These are phyloP conservation scores for Pyracantha coccinea DNA, from an alignment of 331 rosid genomes.

Conservation along the genomic window DNA sequence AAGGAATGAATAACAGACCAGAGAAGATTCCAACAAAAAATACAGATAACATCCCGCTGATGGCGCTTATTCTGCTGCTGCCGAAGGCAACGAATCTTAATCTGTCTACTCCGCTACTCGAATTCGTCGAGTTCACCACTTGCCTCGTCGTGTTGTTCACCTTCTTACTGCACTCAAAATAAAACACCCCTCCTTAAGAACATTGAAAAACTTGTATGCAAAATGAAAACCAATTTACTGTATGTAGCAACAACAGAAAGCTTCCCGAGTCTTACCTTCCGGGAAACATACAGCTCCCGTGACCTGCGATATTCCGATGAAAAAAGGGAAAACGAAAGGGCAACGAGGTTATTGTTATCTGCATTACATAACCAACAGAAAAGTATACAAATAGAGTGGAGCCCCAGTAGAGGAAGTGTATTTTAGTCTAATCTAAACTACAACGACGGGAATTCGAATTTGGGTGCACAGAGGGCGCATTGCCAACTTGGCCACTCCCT, in stretches of 20 bases:
- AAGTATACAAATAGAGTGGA: constrained; percentile 29
- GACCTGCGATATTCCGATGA: constrained; percentile 61
- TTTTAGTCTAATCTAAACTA: neutral
- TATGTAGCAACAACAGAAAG: neutral
- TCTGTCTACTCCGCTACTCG: constrained; percentile 46
- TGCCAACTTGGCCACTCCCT: neutral
- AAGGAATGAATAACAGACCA: constrained; percentile 31
- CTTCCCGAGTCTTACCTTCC: constrained; percentile 46
- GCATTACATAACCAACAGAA: constrained; percentile 9
- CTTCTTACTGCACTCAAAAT: constrained; percentile 52
- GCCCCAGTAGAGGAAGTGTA: constrained; percentile 11
- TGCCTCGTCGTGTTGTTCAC: constrained; percentile 45
- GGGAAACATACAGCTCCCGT: constrained; percentile 75
- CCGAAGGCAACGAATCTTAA: constrained; percentile 29
- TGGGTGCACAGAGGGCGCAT: too few relatives aligned
- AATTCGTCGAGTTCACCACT: constrained; percentile 45
- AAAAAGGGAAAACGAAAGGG: neutral
- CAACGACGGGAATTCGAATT: neutral
- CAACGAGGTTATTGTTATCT: neutral
- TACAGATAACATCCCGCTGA: constrained; percentile 21
- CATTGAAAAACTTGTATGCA: neutral
- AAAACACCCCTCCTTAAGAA: neutral
- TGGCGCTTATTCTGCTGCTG: constrained; percentile 31
- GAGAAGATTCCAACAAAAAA: constrained; percentile 28
- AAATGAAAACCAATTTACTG: neutral